phyloP scores from a whole-genome alignment of 2,329 filamentous ascomycete species.

The Blastomyces gilchristii region DNA sequence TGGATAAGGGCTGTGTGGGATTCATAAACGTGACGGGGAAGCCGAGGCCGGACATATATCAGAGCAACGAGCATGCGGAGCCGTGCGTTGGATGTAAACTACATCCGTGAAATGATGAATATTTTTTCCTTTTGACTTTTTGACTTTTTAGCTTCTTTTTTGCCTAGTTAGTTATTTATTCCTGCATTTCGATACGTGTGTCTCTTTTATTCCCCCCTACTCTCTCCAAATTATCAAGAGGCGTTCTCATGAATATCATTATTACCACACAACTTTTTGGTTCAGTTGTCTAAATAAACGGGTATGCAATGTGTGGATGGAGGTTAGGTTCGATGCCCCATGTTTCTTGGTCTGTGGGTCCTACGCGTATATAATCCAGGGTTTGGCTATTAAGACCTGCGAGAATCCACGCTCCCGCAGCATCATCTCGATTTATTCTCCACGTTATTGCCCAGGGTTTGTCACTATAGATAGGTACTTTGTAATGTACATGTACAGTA shows the following conservation, averaged over 20 bases:
- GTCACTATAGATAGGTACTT: no score
- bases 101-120: slow-evolving; percentile 19
- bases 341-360: neutral
- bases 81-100: slow-evolving; percentile 27
- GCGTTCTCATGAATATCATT: neutral
- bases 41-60: slow-evolving; percentile 21
- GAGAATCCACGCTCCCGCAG: neutral
- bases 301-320: neutral
- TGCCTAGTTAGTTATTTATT: neutral
- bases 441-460: neutral
- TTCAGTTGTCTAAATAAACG: neutral
- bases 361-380: neutral
- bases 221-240: neutral
- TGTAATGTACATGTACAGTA: no score
- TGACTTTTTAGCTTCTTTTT: neutral
- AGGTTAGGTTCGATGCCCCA: neutral
- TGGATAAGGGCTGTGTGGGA: slow-evolving; percentile 29
- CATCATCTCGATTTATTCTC: neutral
- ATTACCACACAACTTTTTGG: neutral
- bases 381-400: neutral
- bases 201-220: neutral
- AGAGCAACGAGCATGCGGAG: slow-evolving; percentile 19
- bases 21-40: slow-evolving; percentile 28
- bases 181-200: neutral
- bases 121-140: neutral